phyloP scores from a whole-genome alignment of 306 rosid species.

The Pyrus bretschneideri region DNA sequence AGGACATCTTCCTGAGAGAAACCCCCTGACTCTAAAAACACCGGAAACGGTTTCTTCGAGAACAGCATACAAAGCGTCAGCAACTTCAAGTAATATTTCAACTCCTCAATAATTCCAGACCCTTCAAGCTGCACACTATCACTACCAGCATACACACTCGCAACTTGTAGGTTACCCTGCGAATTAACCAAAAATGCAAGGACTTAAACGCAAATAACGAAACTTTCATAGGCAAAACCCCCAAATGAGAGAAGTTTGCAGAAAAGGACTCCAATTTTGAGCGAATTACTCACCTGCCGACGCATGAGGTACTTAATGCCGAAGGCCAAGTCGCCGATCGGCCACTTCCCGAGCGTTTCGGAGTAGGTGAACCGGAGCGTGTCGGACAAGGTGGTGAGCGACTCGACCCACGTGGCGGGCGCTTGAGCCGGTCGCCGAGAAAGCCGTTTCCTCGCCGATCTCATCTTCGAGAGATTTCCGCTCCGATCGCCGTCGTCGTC shows the following conservation, averaged over 20 bases:
- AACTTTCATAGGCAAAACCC: not conserved
- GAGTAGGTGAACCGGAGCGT: slow-evolving; percentile 85
- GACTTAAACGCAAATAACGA: not conserved
- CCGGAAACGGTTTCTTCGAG: slow-evolving; percentile 89
- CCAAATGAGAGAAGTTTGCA: not conserved
- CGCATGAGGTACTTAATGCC: slow-evolving; percentile 91
- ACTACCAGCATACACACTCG: slow-evolving; percentile 82
- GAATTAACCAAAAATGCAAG: not conserved
- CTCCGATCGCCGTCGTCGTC: slow-evolving; percentile 34
- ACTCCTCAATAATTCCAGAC: slow-evolving; percentile 58
- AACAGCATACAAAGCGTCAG: slow-evolving; percentile 69
- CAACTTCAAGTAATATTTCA: slow-evolving; percentile 58
- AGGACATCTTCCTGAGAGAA: slow-evolving; percentile 71
- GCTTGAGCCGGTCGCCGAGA: slow-evolving; percentile 93
- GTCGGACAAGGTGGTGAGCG: slow-evolving; percentile 71
- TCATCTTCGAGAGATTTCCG: slow-evolving; percentile 41
- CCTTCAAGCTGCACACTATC: slow-evolving; percentile 68
- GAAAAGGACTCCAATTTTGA: not conserved
- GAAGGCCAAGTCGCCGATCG: slow-evolving; percentile 96
- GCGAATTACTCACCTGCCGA: slow-evolving; percentile 57
- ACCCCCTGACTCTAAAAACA: slow-evolving; percentile 86
- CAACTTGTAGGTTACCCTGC: slow-evolving; percentile 86
- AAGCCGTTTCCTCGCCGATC: slow-evolving; percentile 59
- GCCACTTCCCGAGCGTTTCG: slow-evolving; percentile 93
- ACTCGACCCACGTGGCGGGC: slow-evolving; percentile 81